Conservation (phyloP, 2,329 filamentous ascomycete species). For the Blastomyces gilchristii region DNA sequence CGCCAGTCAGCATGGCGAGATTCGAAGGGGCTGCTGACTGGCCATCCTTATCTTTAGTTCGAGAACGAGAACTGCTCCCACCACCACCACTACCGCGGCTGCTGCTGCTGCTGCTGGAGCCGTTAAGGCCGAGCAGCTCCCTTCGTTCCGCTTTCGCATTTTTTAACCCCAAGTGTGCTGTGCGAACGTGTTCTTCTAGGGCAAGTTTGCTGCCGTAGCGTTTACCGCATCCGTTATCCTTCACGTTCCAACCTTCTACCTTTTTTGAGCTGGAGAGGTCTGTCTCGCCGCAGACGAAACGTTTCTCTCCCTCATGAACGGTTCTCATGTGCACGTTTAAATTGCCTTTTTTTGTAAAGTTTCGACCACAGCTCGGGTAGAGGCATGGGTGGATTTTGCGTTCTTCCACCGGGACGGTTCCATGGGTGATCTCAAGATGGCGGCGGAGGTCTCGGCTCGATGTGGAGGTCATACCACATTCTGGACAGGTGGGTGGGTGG, state of each 20-base stretch:
- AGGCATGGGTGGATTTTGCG: conserved; percentile 58
- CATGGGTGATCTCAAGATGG: conserved; percentile 71
- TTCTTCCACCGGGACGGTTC: conserved; percentile 47
- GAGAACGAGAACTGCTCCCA: neutral
- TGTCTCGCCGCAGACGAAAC: conserved; percentile 67
- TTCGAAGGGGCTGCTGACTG: conserved; percentile 23
- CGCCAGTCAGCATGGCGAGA: conserved; percentile 45
- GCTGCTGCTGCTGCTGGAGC: neutral
- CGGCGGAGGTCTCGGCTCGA: conserved; percentile 58
- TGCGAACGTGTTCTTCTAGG: conserved; percentile 75
- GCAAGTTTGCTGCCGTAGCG: conserved; percentile 66
- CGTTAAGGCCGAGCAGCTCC: conserved; percentile 24
- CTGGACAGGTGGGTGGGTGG: conserved; percentile 62
- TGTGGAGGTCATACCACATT: conserved; percentile 60
- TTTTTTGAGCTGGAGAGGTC: conserved; percentile 50
- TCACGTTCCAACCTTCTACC: conserved; percentile 52
- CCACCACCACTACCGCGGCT: neutral
- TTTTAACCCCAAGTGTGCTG: conserved; percentile 60
- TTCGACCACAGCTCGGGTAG: conserved; percentile 57
- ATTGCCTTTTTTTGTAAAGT: conserved; percentile 76
- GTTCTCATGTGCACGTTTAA: conserved; percentile 67
- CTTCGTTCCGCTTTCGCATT: conserved; percentile 34
- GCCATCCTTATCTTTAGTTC: conserved; percentile 16
- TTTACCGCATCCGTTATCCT: conserved; percentile 59
- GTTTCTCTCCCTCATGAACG: conserved; percentile 61